Evolutionary conservation across 805 yeast species (phyloP), one percentile per base, ranked within the genome.

Genomic region (Candida pini): DNA sequence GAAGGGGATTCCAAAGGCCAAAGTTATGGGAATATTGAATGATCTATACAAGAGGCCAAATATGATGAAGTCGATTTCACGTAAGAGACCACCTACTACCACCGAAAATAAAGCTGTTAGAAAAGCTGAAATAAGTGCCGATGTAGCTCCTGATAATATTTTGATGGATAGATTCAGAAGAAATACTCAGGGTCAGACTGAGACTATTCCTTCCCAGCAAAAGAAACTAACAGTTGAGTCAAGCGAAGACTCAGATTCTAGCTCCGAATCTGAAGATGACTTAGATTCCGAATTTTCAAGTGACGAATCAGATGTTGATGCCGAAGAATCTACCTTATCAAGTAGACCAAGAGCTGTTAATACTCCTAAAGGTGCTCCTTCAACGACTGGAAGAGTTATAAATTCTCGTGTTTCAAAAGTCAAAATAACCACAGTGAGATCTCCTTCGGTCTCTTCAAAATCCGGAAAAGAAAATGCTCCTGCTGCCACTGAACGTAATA

Each of bases 321-420:
- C 41, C 14, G 51, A 42, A 7, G 51, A 54, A 12, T 43, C 55
- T 19, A 41, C 46, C 9, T 26, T 44, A 4, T 40, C 39, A 4
- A 51, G 47, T 20, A 62, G 56, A 28, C 62, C 66, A 36, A 58
- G 73, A 38, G 62, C 69, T 14, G 78, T 72, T 4, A 64, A 66
- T 26, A 64, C 74, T 2, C 78, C 78, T 14, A 41, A 38, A 18
- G 19, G 13, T 22, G 8, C 25, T 22, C n/a, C 25, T 22, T 13
- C 25, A 22, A 12, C 25, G 25, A 7, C 25, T 22, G 10, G 13
- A 22, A 22, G n/a, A 13, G 5, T n/a, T n/a, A n/a, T n/a, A n/a
- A n/a, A n/a, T n/a, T n/a, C n/a, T n/a, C n/a, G n/a, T n/a, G n/a
- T n/a, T n/a, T n/a, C n/a, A n/a, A n/a, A n/a, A n/a, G n/a, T n/a